Evolutionary conservation across 176 grass and related monocot species (phyloP), one percentile per base, ranked within the genome.

Genomic region (Oryza australiensis): DNA sequence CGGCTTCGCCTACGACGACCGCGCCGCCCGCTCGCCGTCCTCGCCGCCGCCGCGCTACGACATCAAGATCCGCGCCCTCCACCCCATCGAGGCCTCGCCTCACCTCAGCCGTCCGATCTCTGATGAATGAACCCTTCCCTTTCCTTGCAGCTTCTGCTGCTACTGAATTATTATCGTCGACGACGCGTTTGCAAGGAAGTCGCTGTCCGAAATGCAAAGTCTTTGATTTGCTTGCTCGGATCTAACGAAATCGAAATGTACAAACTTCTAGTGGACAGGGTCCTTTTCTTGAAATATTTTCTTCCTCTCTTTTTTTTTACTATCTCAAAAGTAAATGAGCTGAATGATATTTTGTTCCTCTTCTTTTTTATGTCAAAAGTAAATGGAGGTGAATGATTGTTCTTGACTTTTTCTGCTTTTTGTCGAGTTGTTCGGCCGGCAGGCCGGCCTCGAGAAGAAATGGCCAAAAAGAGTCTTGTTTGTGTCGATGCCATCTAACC

Each of bases 51-150:
- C 72, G 11, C 69, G 75, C 0, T 92, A 83, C 79, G 60, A 83
- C 74, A 83, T 92, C 74, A 86, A 38, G 75, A 88, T 92, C 66
- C 57, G 83, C 3, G 70, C 75, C 3, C 80, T 92, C 32, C 90
- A 88, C 14, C 90, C 86, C 32, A 42, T 63, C 16, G 48, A 15
- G 33, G 33, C 33, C 33, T 35, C 34, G 34, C 3, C 6, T 7
- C 34, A 5, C 51, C 51, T 55, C 51, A 55, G 51, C 51, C 51
- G 51, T 55, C 51, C 22, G 53, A 59, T 23, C 53, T 59, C 53
- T 53, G 49, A 37, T 1, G 5, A 37, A 37, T 5, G 35, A 37
- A 37, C n/a, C n/a, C n/a, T n/a, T n/a, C n/a, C n/a, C n/a, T n/a
- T n/a, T n/a, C n/a, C n/a, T n/a, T n/a, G n/a, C n/a, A n/a, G 35